A percentile compares a stretch with the other conserved stretches of the same genome.
phyloP scores from a whole-genome alignment of 169 alveolate genomes.

The Plasmodium fragile region DNA sequence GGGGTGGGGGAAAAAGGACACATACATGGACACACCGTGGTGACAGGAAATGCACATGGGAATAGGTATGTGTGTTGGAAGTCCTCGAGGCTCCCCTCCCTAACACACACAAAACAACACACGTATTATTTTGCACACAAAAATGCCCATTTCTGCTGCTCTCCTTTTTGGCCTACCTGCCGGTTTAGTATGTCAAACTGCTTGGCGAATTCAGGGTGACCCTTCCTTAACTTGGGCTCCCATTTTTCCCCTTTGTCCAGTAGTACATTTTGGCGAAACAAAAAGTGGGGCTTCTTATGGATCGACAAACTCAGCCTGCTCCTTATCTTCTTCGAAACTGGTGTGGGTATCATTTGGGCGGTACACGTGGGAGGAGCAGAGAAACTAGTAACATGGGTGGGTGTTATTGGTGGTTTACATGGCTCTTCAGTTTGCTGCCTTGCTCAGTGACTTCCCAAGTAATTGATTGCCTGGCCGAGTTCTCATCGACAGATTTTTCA shows the following conservation, averaged over 20 bases:
- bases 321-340: constrained; percentile 66
- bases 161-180: constrained; percentile 26
- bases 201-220: constrained; percentile 61
- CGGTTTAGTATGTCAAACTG: constrained; percentile 64
- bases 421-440: background rate
- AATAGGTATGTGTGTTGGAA: background rate
- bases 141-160: background rate
- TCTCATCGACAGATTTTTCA: background rate
- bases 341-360: constrained; percentile 53
- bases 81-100: background rate
- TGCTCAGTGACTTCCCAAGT: background rate
- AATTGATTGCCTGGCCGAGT: background rate
- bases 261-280: constrained; percentile 50
- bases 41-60: background rate
- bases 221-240: constrained; percentile 61
- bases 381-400: background rate
- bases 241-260: constrained; percentile 49
- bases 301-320: constrained; percentile 57
- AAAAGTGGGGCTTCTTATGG: constrained; percentile 64
- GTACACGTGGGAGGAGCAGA: background rate
- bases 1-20: background rate
- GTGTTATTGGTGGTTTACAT: background rate
- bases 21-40: too few relatives aligned
- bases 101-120: background rate
- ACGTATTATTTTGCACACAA: background rate